Evolutionary conservation across 768 basidiomycete genomes (phyloP).

Genomic region (Pholiota conissans): DNA sequence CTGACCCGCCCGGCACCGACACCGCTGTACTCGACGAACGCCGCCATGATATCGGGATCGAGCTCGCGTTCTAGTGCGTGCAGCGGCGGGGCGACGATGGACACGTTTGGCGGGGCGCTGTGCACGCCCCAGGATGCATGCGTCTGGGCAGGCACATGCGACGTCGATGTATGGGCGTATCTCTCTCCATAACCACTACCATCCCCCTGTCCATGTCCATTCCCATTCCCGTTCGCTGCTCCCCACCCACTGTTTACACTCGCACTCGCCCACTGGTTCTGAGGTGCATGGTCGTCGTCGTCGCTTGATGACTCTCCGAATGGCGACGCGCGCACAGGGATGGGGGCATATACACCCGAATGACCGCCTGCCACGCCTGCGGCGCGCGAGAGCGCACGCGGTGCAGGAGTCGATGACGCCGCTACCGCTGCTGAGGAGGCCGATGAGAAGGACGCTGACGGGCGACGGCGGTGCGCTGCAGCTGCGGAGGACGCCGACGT

Average conservation of each 20-base stretch:
- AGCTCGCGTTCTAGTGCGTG: constrained; percentile 7
- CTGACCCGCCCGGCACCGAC: neutral
- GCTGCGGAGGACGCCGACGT: neutral
- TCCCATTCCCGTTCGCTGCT: neutral
- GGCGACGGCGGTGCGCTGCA: neutral
- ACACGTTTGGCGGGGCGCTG: neutral
- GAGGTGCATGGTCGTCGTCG: neutral
- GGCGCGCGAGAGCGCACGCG: neutral
- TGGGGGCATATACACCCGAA: neutral
- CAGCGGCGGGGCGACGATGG: neutral
- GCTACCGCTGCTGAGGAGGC: no score
- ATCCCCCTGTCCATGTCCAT: neutral
- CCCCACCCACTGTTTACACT: neutral
- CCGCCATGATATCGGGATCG: constrained; percentile 6
- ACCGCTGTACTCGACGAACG: constrained; percentile 6
- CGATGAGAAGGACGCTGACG: neutral
- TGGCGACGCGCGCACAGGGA: constrained; percentile 2
- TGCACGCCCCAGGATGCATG: neutral
- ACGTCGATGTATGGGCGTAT: neutral
- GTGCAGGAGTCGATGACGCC: no score
- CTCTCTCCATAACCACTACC: neutral
- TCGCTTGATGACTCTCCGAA: constrained; percentile 5
- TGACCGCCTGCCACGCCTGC: neutral
- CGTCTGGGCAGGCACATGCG: neutral
- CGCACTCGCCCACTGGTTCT: neutral